Conservation (phyloP, 805 yeast species). For the Ogataea trehalophila region DNA sequence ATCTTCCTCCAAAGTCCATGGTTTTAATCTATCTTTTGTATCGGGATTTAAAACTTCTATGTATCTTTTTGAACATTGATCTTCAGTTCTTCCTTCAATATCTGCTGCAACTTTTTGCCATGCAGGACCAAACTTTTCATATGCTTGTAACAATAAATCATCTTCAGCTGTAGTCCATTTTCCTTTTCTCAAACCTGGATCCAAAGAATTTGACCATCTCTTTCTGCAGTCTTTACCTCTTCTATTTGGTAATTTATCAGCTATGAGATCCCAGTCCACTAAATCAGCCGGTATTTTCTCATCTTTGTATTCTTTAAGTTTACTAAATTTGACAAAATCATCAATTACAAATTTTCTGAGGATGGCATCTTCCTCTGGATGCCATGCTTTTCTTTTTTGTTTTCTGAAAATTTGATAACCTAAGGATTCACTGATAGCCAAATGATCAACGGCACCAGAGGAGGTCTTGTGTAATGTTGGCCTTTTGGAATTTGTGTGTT, state of each 20-base stretch:
- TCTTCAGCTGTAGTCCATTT: conserved; percentile 86
- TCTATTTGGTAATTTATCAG: conserved; percentile 43
- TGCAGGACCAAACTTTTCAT: conserved; percentile 63
- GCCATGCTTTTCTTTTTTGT: conserved; percentile 66
- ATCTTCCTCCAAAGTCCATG: conserved; percentile 81
- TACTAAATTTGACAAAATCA: conserved; percentile 20
- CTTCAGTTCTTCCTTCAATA: conserved; percentile 85
- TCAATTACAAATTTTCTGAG: conserved; percentile 41
- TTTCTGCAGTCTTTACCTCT: conserved; percentile 81
- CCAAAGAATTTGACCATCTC: conserved; percentile 81
- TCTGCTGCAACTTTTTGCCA: conserved; percentile 82
- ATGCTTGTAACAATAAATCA: conserved; percentile 56
- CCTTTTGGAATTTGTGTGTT: neutral
- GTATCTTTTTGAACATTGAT: conserved; percentile 90
- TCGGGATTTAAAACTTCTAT: conserved; percentile 83
- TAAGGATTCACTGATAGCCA: conserved; percentile 61
- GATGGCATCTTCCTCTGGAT: conserved; percentile 63
- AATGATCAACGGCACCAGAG: conserved; percentile 38
- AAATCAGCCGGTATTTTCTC: conserved; percentile 33
- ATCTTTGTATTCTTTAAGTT: conserved; percentile 14
- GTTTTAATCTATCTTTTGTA: conserved; percentile 68
- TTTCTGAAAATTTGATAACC: conserved; percentile 73
- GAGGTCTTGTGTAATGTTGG: conserved; percentile 10
- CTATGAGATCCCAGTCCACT: conserved; percentile 61
- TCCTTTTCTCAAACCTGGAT: conserved; percentile 78